Evolutionary conservation across 805 yeast genomes (phyloP).

Genomic region (Metschnikowia shivogae): DNA sequence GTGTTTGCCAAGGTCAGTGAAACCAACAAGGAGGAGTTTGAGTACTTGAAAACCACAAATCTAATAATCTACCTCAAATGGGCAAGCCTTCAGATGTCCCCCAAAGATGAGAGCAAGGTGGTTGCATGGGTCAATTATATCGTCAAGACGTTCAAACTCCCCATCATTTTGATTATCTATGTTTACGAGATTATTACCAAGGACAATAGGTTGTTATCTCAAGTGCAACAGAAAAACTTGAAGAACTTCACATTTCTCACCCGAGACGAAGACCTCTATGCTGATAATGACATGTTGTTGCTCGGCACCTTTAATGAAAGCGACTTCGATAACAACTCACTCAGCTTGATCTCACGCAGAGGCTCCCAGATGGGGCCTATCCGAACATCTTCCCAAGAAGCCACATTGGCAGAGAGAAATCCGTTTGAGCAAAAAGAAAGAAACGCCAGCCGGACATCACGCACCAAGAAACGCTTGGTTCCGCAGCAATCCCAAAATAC

Average conservation of each 20-base stretch:
- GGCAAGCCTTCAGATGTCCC: constrained; percentile 20
- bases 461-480: constrained; percentile 8
- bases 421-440: neutral
- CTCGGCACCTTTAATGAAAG: constrained; percentile 12
- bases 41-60: constrained; percentile 38
- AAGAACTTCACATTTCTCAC: constrained; percentile 36
- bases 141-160: constrained; percentile 32
- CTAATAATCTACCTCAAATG: constrained; percentile 34
- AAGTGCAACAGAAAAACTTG: constrained; percentile 18
- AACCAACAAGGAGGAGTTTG: constrained; percentile 35
- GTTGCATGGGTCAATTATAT: constrained; percentile 14
- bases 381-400: neutral
- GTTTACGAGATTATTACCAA: constrained; percentile 30
- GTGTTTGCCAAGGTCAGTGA: constrained; percentile 33
- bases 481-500: constrained; percentile 33
- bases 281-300: constrained; percentile 27
- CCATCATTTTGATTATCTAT: constrained; percentile 31
- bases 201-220: constrained; percentile 14
- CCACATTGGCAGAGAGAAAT: neutral
- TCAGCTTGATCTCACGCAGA: constrained; percentile 24
- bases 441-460: neutral
- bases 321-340: constrained; percentile 24
- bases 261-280: constrained; percentile 28
- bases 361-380: constrained; percentile 19
- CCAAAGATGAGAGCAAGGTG: constrained; percentile 9